phyloP scores from a whole-genome alignment of 768 basidiomycete genomes.

The Phanerochaete sordida region DNA sequence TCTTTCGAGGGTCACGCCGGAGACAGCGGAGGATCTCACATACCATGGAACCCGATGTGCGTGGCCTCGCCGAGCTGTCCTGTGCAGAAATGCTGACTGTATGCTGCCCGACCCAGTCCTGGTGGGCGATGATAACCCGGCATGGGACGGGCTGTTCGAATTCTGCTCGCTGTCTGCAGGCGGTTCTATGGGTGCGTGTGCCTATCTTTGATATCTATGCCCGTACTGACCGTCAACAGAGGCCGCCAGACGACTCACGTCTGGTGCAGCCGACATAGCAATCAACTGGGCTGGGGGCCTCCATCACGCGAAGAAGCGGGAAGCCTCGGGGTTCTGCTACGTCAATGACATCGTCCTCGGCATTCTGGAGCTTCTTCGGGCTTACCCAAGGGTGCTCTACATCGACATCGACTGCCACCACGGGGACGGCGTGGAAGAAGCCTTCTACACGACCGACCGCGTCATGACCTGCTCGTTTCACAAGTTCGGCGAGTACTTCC shows the following conservation, averaged over 20 bases:
- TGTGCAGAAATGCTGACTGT: not conserved
- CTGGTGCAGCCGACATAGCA: conserved; percentile 75
- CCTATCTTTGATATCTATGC: not conserved
- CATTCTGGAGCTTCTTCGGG: conserved; percentile 89
- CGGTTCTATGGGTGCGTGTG: conserved; percentile 79
- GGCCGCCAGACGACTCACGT: conserved; percentile 76
- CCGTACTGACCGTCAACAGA: conserved; percentile 37
- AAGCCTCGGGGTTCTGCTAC: conserved; percentile 98
- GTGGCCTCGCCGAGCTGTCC: conserved; percentile 24
- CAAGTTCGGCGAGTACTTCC: conserved; percentile 95
- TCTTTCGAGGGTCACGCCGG: conserved; percentile 82
- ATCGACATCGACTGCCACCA: conserved; percentile 99
- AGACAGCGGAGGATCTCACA: conserved; percentile 84
- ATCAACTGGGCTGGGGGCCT: conserved; percentile 99
- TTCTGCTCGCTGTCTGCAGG: conserved; percentile 97
- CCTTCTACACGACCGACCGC: conserved; percentile 95
- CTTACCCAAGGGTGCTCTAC: conserved; percentile 79
- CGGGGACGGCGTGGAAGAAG: conserved; percentile 98
- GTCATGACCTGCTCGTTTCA: conserved; percentile 98
- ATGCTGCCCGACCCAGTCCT: conserved; percentile 35
- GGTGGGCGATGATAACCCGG: conserved; percentile 92
- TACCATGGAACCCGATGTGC: conserved; percentile 82
- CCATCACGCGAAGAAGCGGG: conserved; percentile 99
- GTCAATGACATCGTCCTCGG: conserved; percentile 97
- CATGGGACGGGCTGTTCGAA: conserved; percentile 95